Evolutionary conservation across 2,329 filamentous ascomycete species (phyloP).

Genomic region (Tolypocladium inflatum): DNA sequence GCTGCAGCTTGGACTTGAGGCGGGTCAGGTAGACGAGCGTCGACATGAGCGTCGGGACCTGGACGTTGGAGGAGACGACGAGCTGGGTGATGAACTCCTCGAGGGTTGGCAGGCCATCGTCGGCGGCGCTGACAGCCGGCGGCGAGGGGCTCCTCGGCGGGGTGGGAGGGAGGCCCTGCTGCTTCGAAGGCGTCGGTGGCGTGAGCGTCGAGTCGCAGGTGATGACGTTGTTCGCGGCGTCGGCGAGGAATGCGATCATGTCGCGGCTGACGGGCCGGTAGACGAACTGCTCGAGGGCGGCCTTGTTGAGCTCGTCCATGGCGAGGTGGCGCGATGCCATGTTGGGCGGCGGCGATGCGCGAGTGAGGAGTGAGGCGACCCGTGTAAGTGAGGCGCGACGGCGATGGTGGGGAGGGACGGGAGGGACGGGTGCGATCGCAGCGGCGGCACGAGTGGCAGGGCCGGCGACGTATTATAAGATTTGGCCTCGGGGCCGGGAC

Average conservation of each 20-base stretch:
- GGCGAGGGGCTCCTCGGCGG: constrained; percentile 42
- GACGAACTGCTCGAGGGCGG: constrained; percentile 72
- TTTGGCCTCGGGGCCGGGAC: not conserved
- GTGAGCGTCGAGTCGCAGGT: constrained; percentile 60
- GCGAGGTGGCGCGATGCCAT: constrained; percentile 41
- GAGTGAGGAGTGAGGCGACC: not conserved
- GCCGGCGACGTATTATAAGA: not conserved
- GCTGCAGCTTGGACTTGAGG: constrained; percentile 75
- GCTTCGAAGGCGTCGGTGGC: constrained; percentile 29
- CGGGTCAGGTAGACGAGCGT: constrained; percentile 87
- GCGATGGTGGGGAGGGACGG: constrained; percentile 7
- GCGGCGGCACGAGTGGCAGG: not conserved
- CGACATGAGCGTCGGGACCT: constrained; percentile 95
- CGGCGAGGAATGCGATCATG: constrained; percentile 71
- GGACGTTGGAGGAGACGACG: constrained; percentile 87
- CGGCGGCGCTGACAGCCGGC: constrained; percentile 34
- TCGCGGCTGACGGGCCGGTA: constrained; percentile 63
- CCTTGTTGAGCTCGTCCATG: constrained; percentile 55
- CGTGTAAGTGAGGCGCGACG: constrained; percentile 4
- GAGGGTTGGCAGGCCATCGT: constrained; percentile 61
- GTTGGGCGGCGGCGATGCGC: constrained; percentile 8
- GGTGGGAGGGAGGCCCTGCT: constrained; percentile 31
- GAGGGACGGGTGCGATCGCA: not conserved
- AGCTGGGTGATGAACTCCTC: constrained; percentile 89
- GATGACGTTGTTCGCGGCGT: constrained; percentile 68